Evolutionary conservation across 1,139 yeast species (phyloP).

Genomic region (Kodamaea ohmeri): DNA sequence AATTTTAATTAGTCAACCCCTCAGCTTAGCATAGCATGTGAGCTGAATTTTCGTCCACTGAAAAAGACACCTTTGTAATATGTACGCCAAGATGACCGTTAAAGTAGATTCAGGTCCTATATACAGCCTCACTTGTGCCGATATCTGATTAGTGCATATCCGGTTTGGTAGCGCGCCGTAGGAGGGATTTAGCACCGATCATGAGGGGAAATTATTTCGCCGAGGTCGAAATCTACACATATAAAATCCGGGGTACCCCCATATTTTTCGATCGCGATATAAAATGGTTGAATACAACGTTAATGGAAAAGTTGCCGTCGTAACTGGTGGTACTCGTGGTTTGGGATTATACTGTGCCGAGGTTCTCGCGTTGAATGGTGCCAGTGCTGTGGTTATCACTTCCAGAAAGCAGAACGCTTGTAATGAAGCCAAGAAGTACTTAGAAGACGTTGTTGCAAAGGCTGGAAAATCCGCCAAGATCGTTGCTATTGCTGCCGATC

Average conservation of each 20-base stretch:
- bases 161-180: slow-evolving; percentile 2
- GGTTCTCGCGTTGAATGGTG: slow-evolving; percentile 62
- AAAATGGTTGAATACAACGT: slow-evolving; percentile 49
- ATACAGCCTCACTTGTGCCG: too few species aligned
- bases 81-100: too few species aligned
- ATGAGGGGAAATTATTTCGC: slow-evolving; percentile 1
- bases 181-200: background rate
- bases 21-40: too few species aligned
- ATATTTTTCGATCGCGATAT: background rate
- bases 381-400: slow-evolving; percentile 59
- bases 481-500: slow-evolving; percentile 58
- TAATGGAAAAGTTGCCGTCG: slow-evolving; percentile 63
- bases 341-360: slow-evolving; percentile 71
- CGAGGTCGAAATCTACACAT: background rate
- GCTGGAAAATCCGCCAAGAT: slow-evolving; percentile 46
- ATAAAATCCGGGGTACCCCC: slow-evolving; percentile 4
- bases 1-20: too few species aligned
- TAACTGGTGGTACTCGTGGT: slow-evolving; percentile 83
- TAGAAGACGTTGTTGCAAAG: slow-evolving; percentile 46
- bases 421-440: slow-evolving; percentile 51
- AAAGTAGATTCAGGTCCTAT: too few species aligned
- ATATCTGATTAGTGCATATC: too few species aligned
- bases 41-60: too few species aligned
- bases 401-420: slow-evolving; percentile 68
- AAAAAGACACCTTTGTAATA: too few species aligned